phyloP scores from a whole-genome alignment of 2,329 filamentous ascomycete genomes.

The Tolypocladium ophioglossoides region DNA sequence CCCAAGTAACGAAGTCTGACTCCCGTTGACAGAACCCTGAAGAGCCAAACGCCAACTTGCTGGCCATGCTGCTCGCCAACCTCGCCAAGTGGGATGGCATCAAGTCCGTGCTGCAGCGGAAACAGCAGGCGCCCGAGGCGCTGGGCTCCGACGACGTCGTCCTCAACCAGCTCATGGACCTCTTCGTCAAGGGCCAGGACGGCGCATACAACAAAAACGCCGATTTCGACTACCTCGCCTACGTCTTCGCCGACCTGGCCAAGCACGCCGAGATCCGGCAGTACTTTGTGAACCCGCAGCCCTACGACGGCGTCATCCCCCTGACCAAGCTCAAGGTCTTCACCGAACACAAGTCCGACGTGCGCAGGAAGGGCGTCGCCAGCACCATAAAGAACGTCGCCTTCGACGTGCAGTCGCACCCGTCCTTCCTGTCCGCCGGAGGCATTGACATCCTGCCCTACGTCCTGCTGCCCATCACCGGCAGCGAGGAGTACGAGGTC shows the following conservation, averaged over 20 bases:
- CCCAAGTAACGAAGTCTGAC: neutral
- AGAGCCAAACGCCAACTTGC: constrained; percentile 72
- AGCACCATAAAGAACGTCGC: constrained; percentile 90
- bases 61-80: constrained; percentile 90
- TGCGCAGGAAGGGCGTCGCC: constrained; percentile 88
- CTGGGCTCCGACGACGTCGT: constrained; percentile 63
- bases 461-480: constrained; percentile 76
- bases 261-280: constrained; percentile 66
- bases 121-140: constrained; percentile 56
- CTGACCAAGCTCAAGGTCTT: constrained; percentile 89
- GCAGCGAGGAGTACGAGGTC: constrained; percentile 76
- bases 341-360: constrained; percentile 75
- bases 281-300: constrained; percentile 64
- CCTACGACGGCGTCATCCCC: constrained; percentile 76
- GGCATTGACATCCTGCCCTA: constrained; percentile 80
- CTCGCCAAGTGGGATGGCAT: constrained; percentile 70
- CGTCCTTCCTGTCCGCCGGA: constrained; percentile 57
- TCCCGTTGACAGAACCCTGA: constrained; percentile 43
- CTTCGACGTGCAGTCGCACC: constrained; percentile 69
- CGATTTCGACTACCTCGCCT: constrained; percentile 86
- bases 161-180: constrained; percentile 86
- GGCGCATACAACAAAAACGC: constrained; percentile 75
- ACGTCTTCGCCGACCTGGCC: constrained; percentile 86
- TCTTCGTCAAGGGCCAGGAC: constrained; percentile 87
- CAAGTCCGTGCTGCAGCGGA: constrained; percentile 56